phyloP scores from a whole-genome alignment of 352 stramenopile species.

The Pythium insidiosum region DNA sequence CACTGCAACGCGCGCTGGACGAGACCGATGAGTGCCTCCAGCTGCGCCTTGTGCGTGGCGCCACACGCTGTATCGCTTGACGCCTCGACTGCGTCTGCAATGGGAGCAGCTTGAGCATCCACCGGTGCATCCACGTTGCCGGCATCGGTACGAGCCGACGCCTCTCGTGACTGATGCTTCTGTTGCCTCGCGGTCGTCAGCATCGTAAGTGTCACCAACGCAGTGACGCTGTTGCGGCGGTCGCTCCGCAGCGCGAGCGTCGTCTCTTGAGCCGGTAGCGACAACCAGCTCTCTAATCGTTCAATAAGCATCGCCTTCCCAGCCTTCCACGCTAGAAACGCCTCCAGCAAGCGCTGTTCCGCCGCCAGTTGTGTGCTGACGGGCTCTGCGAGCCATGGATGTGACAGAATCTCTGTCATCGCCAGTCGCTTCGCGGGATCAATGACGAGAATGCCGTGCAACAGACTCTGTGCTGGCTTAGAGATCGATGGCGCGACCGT shows the following conservation, averaged over 20 bases:
- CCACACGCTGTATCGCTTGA: no score
- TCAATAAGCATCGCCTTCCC: conserved; percentile 8
- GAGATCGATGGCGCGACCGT: conserved; percentile 21
- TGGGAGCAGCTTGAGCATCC: neutral
- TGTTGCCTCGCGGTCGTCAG: no score
- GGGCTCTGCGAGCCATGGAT: conserved; percentile 23
- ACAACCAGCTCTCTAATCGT: conserved; percentile 13
- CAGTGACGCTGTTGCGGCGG: conserved; percentile 10
- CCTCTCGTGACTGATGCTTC: no score
- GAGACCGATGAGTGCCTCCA: conserved; percentile 48
- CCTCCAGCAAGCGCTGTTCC: neutral
- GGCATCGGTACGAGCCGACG: no score
- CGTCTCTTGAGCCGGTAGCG: conserved; percentile 2
- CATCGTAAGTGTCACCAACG: conserved; percentile 15
- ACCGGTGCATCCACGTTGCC: neutral
- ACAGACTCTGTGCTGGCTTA: conserved; percentile 24
- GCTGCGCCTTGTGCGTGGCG: conserved; percentile 35
- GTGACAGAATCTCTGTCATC: conserved; percentile 21
- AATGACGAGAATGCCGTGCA: conserved; percentile 32
- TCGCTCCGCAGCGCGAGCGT: neutral
- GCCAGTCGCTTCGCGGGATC: conserved; percentile 33
- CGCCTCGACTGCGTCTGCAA: conserved; percentile 7
- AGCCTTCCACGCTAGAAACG: conserved; percentile 16
- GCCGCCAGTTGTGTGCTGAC: neutral
- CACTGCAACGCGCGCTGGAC: conserved; percentile 23